Conservation (phyloP, 2,329 filamentous ascomycete genomes). For the Colletotrichum eleusines region DNA sequence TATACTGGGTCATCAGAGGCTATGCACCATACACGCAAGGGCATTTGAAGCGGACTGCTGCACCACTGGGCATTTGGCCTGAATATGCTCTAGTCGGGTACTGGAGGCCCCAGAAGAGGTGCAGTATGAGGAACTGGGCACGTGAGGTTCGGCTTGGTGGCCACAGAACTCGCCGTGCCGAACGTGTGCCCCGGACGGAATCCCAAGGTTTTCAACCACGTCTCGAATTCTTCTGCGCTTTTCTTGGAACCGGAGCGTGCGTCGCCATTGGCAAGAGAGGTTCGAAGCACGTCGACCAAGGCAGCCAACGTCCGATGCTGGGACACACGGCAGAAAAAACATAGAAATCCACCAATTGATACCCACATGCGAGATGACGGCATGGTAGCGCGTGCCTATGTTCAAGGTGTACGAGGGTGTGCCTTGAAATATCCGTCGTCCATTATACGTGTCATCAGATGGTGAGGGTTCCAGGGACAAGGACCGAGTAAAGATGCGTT, state of each 20-base stretch:
- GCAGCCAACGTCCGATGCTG: not conserved
- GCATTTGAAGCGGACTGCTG: not conserved
- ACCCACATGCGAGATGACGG: constrained; percentile 7
- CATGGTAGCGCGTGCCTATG: not conserved
- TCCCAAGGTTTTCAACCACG: constrained; percentile 21
- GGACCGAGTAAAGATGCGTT: constrained; percentile 13
- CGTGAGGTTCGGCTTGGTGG: not conserved
- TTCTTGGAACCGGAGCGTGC: constrained; percentile 26
- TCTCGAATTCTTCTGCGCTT: constrained; percentile 19
- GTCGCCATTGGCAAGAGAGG: not conserved
- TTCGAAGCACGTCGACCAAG: constrained; percentile 16
- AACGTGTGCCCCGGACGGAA: constrained; percentile 4
- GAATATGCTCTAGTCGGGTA: not conserved
- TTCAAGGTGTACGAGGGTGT: constrained; percentile 2
- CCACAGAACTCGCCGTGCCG: constrained; percentile 16
- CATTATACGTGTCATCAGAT: constrained; percentile 32
- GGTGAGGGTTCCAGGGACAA: constrained; percentile 12
- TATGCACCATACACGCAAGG: no score
- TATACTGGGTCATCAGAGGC: not conserved
- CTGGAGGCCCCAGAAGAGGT: not conserved
- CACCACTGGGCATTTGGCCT: not conserved
- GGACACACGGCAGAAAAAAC: not conserved
- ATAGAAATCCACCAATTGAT: not conserved
- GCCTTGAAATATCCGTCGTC: not conserved
- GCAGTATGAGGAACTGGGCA: not conserved